Conservation (phyloP, 1,139 yeast species). For the Yarrowia galli region DNA sequence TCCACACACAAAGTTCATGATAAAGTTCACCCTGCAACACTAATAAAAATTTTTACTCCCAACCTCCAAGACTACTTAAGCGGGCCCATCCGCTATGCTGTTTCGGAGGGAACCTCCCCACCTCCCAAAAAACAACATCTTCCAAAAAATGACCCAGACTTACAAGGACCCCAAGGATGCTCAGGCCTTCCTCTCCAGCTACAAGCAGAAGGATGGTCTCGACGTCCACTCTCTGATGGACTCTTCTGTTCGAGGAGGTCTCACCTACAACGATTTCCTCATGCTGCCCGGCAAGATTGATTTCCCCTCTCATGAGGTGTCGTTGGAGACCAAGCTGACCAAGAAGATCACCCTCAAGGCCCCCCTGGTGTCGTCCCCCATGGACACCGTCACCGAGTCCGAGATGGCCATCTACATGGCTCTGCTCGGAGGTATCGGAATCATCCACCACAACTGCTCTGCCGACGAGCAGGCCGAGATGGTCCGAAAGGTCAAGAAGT, state of each 20-base stretch:
- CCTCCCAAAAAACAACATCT: constrained; percentile 22
- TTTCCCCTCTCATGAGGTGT: constrained; percentile 80
- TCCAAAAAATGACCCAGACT: constrained; percentile 27
- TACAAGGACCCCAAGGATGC: constrained; percentile 66
- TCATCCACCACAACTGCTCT: constrained; percentile 95
- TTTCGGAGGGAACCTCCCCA: constrained; percentile 39
- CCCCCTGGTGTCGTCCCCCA: constrained; percentile 97
- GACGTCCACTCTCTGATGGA: constrained; percentile 86
- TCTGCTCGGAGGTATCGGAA: constrained; percentile 98
- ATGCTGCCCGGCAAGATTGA: constrained; percentile 94
- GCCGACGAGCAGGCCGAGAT: constrained; percentile 98
- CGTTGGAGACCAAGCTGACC: constrained; percentile 84
- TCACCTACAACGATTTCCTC: constrained; percentile 95
- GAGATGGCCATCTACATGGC: constrained; percentile 99
- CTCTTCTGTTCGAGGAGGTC: constrained; percentile 89
- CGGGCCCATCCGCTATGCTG: not conserved
- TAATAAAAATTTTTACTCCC: constrained; percentile 33
- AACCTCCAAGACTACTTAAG: constrained; percentile 6
- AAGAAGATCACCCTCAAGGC: constrained; percentile 89
- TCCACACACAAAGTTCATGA: not conserved
- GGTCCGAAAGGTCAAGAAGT: constrained; percentile 96
- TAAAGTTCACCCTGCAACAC: constrained; percentile 6
- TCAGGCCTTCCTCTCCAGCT: constrained; percentile 67
- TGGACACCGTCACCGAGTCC: constrained; percentile 98
- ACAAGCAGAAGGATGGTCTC: constrained; percentile 82